Evolutionary conservation across 2,329 filamentous ascomycete species (phyloP), one percentile per base, ranked within the genome.

Genomic region (Aspergillus novoparasiticus): DNA sequence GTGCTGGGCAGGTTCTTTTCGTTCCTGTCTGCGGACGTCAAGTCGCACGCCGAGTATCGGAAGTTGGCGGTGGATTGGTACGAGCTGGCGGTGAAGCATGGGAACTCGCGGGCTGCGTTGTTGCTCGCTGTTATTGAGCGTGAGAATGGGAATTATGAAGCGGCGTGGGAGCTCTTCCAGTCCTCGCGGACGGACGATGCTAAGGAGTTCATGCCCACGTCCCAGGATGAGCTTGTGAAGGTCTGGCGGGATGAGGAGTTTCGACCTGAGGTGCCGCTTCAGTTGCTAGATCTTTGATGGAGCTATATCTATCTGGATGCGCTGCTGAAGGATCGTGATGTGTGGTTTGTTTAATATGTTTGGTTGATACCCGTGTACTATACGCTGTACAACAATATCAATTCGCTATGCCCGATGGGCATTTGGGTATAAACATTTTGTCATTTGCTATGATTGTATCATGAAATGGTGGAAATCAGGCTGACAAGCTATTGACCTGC

Each of bases 11-110:
- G 26, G 32, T 5, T 54, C 28, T 55, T 66, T n/a, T 65, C 59
- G 19, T 59, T 46, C 6, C 34, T 68, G 14, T 65, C 73, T 41
- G 61, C 67, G 19, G 62, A 64, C 4, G 66, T 69, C 3, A 64
- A 68, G 36, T 59, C 66, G 12, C 67, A 62, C 12, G 34, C 59
- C 10, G 66, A 72, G 12, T 78, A 76, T 39, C 71, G 68, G 48
- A 55, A 55, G 3, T 59, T 76, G 16, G 75, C 78, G 1, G 51
- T 68, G 6, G 72, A 78, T 26, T 80, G 78, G 78, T 77, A 78
- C 53, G 58, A 71, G 16, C 56, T 78, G 43, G 72, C 74, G 4
- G 57, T 58, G n/a, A 28, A 50, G 4, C 61, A 67, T 57, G 71
- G 68, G 4, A 64, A 70, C 45, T 32, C 11, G 1, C 61, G 65